These are phyloP conservation scores for Alloascoidea hylecoeti DNA, from an alignment of 805 yeast genomes.

Conservation along the genomic window DNA sequence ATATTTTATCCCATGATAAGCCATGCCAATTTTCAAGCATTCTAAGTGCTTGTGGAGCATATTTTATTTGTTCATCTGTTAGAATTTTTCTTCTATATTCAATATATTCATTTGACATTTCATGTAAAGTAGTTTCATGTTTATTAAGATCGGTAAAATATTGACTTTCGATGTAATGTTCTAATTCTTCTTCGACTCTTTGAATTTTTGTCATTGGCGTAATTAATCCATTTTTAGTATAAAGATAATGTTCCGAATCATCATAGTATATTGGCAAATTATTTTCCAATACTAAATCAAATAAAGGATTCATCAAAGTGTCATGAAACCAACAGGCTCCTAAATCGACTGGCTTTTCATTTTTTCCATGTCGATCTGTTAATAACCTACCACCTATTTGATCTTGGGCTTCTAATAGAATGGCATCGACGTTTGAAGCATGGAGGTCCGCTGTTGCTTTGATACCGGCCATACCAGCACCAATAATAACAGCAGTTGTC, in stretches of 20 bases:
- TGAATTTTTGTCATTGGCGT: slow-evolving; percentile 4
- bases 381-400: slow-evolving; percentile 42
- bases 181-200: slow-evolving; percentile 39
- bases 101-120: slow-evolving; percentile 33
- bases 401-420: slow-evolving; percentile 48
- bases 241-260: slow-evolving; percentile 24
- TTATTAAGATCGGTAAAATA: slow-evolving; percentile 33
- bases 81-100: slow-evolving; percentile 6
- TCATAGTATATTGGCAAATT: slow-evolving; percentile 25
- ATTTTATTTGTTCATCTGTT: slow-evolving; percentile 21
- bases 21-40: slow-evolving; percentile 74
- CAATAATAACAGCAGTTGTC: slow-evolving; percentile 55
- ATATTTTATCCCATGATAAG: slow-evolving; percentile 45
- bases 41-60: slow-evolving; percentile 41
- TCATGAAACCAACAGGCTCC: slow-evolving; percentile 95
- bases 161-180: slow-evolving; percentile 41
- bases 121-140: slow-evolving; percentile 37
- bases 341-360: slow-evolving; percentile 33
- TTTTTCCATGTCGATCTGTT: not conserved
- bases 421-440: slow-evolving; percentile 25
- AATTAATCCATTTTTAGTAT: slow-evolving; percentile 19
- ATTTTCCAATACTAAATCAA: slow-evolving; percentile 28
- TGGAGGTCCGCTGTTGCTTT: slow-evolving; percentile 46
- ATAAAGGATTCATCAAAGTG: slow-evolving; percentile 49
- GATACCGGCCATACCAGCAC: slow-evolving; percentile 66